Evolutionary conservation across 1,284 basidiomycete species (phyloP).

Genomic region (Cutaneotrichosporon daszewskae): DNA sequence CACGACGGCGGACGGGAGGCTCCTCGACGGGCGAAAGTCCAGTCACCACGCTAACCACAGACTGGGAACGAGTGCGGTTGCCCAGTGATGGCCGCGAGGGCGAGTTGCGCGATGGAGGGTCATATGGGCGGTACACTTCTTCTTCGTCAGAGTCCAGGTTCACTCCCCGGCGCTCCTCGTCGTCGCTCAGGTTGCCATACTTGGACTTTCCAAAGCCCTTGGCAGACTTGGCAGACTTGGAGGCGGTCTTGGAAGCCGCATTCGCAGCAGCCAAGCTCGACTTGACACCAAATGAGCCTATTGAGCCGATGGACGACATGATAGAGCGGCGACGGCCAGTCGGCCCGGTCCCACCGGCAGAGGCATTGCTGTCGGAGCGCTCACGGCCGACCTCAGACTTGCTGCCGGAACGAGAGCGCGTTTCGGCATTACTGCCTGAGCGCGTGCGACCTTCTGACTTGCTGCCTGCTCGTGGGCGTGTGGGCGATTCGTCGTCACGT

Average conservation of each 20-base stretch:
- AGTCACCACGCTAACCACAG: conserved; percentile 6
- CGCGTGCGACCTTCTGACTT: too few relatives aligned
- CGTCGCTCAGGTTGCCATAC: conserved; percentile 46
- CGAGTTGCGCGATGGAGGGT: conserved; percentile 23
- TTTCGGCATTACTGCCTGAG: not conserved
- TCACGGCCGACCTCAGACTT: conserved; percentile 20
- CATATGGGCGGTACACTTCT: conserved; percentile 47
- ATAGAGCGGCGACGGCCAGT: conserved; percentile 28
- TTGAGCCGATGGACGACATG: conserved; percentile 35
- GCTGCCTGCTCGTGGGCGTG: conserved; percentile 1
- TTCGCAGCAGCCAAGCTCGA: conserved; percentile 18
- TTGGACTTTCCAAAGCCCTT: conserved; percentile 54
- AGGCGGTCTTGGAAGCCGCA: conserved; percentile 13
- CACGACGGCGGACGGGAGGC: conserved; percentile 25
- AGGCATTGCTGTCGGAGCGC: conserved; percentile 41
- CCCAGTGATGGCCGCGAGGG: conserved; percentile 3
- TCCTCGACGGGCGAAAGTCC: not conserved
- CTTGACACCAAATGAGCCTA: conserved; percentile 42
- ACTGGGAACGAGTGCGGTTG: conserved; percentile 11
- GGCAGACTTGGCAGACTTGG: conserved; percentile 12
- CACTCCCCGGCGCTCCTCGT: conserved; percentile 49
- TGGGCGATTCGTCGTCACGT: conserved; percentile 5
- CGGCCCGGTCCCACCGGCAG: conserved; percentile 23
- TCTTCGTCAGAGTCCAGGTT: conserved; percentile 39
- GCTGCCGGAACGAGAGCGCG: conserved; percentile 1